Conservation (phyloP, 2,329 filamentous ascomycete species). For the Trichoderma sp. region DNA sequence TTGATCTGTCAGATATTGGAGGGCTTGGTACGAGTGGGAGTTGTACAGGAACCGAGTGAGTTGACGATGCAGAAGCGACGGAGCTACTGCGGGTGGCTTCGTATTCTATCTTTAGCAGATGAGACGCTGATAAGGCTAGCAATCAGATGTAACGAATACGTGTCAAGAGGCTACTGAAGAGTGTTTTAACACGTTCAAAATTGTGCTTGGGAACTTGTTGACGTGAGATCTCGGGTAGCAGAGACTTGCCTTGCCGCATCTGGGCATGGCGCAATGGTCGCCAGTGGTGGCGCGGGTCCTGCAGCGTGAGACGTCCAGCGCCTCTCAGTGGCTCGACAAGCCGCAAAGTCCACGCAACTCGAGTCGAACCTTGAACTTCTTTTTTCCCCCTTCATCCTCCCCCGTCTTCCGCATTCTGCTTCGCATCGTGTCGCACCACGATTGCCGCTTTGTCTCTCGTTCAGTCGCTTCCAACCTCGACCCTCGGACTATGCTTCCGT, state of each 20-base stretch:
- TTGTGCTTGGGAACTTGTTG: neutral
- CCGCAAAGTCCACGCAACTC: constrained; percentile 15
- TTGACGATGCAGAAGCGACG: neutral
- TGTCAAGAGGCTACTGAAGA: neutral
- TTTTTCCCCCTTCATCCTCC: constrained; percentile 2
- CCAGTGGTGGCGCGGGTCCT: constrained; percentile 4
- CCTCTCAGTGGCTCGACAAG: constrained; percentile 17
- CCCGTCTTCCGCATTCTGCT: constrained; percentile 1
- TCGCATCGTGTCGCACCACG: constrained; percentile 11
- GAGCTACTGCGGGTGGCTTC: constrained; percentile 15
- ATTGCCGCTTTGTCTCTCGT: constrained; percentile 19
- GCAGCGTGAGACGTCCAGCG: constrained; percentile 13
- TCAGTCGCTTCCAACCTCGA: constrained; percentile 19
- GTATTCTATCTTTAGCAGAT: constrained; percentile 24
- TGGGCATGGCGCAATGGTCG: constrained; percentile 7
- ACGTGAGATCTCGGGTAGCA: neutral
- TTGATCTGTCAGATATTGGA: no score
- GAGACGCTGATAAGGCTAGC: neutral
- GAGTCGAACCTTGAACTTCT: neutral
- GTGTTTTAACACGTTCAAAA: neutral
- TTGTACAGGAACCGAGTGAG: neutral
- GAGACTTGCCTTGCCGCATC: neutral
- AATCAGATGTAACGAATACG: neutral
- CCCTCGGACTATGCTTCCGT: neutral
- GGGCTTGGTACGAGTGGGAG: no score